phyloP scores from a whole-genome alignment of 768 basidiomycete species.

The Pleurotus eryngii region DNA sequence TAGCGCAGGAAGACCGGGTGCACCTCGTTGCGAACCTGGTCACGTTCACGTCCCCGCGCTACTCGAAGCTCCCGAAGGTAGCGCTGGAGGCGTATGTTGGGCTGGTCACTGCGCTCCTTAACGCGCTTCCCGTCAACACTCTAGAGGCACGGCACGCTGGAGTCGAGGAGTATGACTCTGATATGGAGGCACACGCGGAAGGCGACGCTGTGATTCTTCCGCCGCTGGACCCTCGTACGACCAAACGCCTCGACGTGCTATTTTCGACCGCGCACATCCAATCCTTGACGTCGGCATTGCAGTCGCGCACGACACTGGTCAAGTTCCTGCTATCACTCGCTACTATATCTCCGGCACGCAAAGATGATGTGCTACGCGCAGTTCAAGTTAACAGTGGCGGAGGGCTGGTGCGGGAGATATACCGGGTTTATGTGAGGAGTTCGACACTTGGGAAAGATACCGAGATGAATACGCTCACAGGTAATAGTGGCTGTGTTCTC shows the following conservation, averaged over 20 bases:
- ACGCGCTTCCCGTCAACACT: constrained; percentile 46
- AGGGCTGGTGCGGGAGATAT: constrained; percentile 73
- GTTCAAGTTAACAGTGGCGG: constrained; percentile 48
- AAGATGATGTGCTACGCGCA: constrained; percentile 54
- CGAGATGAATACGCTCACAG: constrained; percentile 18
- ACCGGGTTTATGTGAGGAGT: constrained; percentile 59
- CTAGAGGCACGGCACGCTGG: constrained; percentile 41
- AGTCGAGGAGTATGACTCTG: constrained; percentile 35
- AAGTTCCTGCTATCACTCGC: constrained; percentile 55
- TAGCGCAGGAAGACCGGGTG: constrained; percentile 32
- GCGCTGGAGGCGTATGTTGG: constrained; percentile 52
- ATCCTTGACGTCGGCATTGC: constrained; percentile 46
- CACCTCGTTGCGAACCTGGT: constrained; percentile 74
- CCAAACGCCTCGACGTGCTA: constrained; percentile 60
- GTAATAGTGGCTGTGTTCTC: constrained; percentile 14
- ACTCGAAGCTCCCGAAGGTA: constrained; percentile 41
- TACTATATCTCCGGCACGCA: constrained; percentile 55
- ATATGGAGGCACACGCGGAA: constrained; percentile 31
- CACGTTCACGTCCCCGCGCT: constrained; percentile 62
- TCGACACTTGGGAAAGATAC: constrained; percentile 62
- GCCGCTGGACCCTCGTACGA: constrained; percentile 53
- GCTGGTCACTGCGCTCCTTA: constrained; percentile 49
- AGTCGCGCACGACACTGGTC: constrained; percentile 47
- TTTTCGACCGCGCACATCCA: constrained; percentile 50
- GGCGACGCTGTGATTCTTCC: constrained; percentile 37